Percentiles rank a stretch among this genome's conserved stretches.
These are phyloP conservation scores for Pseudogymnoascus sp. DNA, from an alignment of 2,329 filamentous ascomycete genomes.

Conservation along the genomic window DNA sequence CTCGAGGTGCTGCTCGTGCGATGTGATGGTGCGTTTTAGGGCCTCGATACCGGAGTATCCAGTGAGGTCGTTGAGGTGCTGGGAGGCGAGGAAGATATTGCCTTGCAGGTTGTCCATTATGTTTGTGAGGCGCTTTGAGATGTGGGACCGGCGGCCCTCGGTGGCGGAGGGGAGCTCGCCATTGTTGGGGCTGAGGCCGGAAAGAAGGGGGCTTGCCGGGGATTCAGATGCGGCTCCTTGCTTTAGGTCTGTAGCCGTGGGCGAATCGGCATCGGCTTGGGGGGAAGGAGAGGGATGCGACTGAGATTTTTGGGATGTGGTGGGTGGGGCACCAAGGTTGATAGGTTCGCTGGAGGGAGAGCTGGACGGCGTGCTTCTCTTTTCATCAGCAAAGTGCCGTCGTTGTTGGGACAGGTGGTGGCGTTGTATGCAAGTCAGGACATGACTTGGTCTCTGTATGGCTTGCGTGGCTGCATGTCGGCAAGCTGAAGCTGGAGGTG, in stretches of 20 bases:
- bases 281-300: slow-evolving; percentile 5
- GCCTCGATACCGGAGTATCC: slow-evolving; percentile 88
- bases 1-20: slow-evolving; percentile 51
- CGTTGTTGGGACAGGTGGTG: slow-evolving; percentile 26
- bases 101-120: slow-evolving; percentile 87
- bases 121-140: slow-evolving; percentile 47
- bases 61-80: slow-evolving; percentile 86
- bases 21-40: slow-evolving; percentile 69
- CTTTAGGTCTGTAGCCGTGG: slow-evolving; percentile 4
- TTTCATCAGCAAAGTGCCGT: slow-evolving; percentile 26
- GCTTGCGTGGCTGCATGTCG: slow-evolving; percentile 17
- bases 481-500: slow-evolving; percentile 18
- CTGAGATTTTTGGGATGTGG: slow-evolving; percentile 10
- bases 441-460: neutral
- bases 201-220: neutral
- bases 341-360: slow-evolving; percentile 9
- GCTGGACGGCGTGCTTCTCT: slow-evolving; percentile 18
- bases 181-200: neutral
- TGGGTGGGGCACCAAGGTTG: slow-evolving; percentile 10
- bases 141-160: slow-evolving; percentile 36
- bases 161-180: slow-evolving; percentile 38
- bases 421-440: slow-evolving; percentile 35
- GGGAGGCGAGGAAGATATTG: slow-evolving; percentile 75
- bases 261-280: slow-evolving; percentile 4
- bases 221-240: neutral